phyloP scores from a whole-genome alignment of 2,329 filamentous ascomycete genomes.

The Neoascochyta sp. region DNA sequence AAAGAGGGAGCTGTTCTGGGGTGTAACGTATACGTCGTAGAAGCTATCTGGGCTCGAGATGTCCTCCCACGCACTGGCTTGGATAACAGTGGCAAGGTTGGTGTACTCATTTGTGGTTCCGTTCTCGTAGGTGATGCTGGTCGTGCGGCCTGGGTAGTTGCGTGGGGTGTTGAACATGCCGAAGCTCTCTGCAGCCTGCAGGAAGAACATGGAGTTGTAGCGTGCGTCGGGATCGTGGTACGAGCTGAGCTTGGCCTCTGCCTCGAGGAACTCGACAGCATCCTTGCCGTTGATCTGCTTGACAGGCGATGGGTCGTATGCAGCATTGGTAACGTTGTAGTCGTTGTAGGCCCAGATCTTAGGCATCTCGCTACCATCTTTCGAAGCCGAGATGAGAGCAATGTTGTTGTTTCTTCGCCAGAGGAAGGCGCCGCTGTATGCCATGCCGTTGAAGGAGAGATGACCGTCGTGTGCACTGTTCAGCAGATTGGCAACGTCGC shows the following conservation, averaged over 20 bases:
- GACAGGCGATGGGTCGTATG: constrained; percentile 34
- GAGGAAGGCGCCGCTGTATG: constrained; percentile 35
- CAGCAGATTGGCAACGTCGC: constrained; percentile 32
- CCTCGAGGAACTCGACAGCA: constrained; percentile 33
- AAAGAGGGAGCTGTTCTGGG: constrained; percentile 6
- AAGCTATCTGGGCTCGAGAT: constrained; percentile 39
- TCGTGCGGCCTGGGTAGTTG: constrained; percentile 30
- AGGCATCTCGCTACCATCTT: constrained; percentile 26
- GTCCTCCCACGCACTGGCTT: constrained; percentile 24
- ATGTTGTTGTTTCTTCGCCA: constrained; percentile 30
- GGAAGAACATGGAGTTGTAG: constrained; percentile 41
- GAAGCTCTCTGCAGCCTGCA: constrained; percentile 29
- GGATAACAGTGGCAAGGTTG: constrained; percentile 29
- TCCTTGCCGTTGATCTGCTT: constrained; percentile 38
- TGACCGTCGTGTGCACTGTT: constrained; percentile 36
- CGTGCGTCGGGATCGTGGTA: constrained; percentile 43
- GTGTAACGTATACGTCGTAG: constrained; percentile 37
- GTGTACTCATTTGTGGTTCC: constrained; percentile 28
- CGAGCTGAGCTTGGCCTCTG: constrained; percentile 24
- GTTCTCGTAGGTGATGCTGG: constrained; percentile 36
- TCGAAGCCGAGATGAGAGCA: constrained; percentile 31
- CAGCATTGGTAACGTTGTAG: constrained; percentile 23
- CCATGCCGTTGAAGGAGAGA: constrained; percentile 37
- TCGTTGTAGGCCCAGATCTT: constrained; percentile 32
- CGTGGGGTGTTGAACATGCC: constrained; percentile 30